Base-by-base conservation (phyloP, 1,139 yeast species). In the Hansenula lynferdii region DNA sequence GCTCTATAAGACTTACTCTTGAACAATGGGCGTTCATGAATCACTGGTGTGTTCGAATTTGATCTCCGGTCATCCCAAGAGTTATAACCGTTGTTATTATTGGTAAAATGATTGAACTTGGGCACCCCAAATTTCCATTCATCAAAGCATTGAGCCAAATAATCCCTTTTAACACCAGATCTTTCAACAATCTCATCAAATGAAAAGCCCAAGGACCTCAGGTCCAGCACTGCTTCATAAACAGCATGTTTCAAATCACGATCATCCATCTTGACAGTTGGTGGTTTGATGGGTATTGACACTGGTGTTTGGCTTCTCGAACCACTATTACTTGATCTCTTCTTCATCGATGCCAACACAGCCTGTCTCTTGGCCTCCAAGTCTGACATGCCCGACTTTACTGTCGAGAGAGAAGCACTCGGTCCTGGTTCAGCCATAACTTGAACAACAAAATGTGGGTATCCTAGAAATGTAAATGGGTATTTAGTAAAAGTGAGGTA, bases 281-380 rank as follows among this genome's bases (percentile, higher is more conserved):
- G 26, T 7, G 29, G 30, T 20, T 14, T 19, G 16, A 5, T 25
- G 6, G 29, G 25, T 19, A 6, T 23, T 18, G n/a, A 14, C 22
- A 8, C 21, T 6, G 38, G 15, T n/a, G 14, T 10, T 26, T 10
- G 20, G 14, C 20, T 2, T 5, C 11, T 22, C 14, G 42, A 31
- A 8, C 39, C 30, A 20, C 10, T 15, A n/a, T 15, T n/a, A n/a
- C 11, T 15, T 16, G 12, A 9, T 24, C 42, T 36, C 19, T 36
- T 44, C 42, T 41, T 47, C 42, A 53, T 39, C 0, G 57, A 53
- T 1, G 42, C 50, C 8, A 53, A 39, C 19, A 51, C 52, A 2
- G 55, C 55, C 28, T 33, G 46, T 17, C 53, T 40, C 42, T 47
- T 49, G 21, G 44, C 41, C 35, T 48, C 50, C 11, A 53, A 21